Base-by-base conservation (phyloP, 805 yeast genomes). In the Kuraishia hungarica region DNA sequence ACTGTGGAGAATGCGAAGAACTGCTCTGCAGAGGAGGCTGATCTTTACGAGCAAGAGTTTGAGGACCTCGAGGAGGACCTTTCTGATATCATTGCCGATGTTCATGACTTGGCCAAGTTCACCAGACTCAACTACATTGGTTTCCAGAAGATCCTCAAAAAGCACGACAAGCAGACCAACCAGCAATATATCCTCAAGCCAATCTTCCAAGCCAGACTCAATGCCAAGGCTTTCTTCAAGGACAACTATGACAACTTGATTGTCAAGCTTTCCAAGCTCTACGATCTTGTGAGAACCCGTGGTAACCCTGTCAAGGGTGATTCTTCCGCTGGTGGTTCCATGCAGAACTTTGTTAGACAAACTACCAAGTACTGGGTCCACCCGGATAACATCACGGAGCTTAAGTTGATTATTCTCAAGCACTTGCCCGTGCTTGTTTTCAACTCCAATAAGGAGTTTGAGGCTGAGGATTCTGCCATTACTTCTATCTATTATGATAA, bases 341-440 rank as follows among this genome's bases (percentile, higher is more conserved):
- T 92, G 77, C 99, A 94, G 71, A 94, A 94, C 74, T 94, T 94
- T 65, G 98, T 94, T 51, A 87, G 99, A 72, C 99, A 94, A 73
- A 94, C 99, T 21, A 94, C 99, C 7, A 94, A 94, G 68, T 94
- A 94, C 73, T 94, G 99, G 99, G 98, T 94, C 35, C 99, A 94
- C 67, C 97, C 97, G 2, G 98, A 94, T 71, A 93, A 94, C 70
- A 91, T 94, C 68, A 94, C 98, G 17, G 98, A 94, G 75, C 80
- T 94, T 70, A 94, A 94, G 74, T 81, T 94, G 66, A 87, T 90
- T 60, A 86, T 94, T 60, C 78, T 94, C 67, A 93, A 94, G 73
- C 98, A 94, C 74, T 78, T 94, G 63, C 99, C 99, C 1, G 99
- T 94, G 19, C 79, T 94, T 61, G 99, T 94, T 22, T 94, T 94